Evolutionary conservation across 352 stramenopile genomes (phyloP).

Genomic region (Ochromonadaceae sp.): DNA sequence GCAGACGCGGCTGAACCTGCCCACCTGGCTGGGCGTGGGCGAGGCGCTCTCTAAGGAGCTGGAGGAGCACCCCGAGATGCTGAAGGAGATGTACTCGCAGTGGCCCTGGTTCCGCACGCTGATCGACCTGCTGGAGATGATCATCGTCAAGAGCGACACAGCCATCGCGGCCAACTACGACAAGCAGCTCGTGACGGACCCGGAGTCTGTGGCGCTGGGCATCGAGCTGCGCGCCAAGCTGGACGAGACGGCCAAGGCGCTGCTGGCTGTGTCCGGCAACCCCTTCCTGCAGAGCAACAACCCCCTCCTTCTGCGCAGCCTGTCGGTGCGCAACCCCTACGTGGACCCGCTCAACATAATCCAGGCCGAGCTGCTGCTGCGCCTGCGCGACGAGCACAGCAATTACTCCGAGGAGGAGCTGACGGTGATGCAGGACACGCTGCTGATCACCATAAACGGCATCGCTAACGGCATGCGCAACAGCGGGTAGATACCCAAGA

Average conservation of each 20-base stretch:
- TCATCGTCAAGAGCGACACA: constrained; percentile 57
- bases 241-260: constrained; percentile 35
- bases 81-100: constrained; percentile 50
- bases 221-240: constrained; percentile 42
- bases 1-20: constrained; percentile 56
- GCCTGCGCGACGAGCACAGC: constrained; percentile 35
- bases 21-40: constrained; percentile 55
- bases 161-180: constrained; percentile 59
- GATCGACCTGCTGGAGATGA: constrained; percentile 62
- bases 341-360: constrained; percentile 62
- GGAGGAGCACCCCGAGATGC: constrained; percentile 16
- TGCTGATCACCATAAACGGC: constrained; percentile 60
- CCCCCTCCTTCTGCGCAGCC: constrained; percentile 39
- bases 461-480: constrained; percentile 64
- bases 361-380: constrained; percentile 51
- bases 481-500: constrained; percentile 42
- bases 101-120: constrained; percentile 64
- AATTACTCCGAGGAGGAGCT: constrained; percentile 37
- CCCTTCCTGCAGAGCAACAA: constrained; percentile 36
- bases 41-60: constrained; percentile 36
- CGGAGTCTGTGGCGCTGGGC: constrained; percentile 42
- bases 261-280: constrained; percentile 45
- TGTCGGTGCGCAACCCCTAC: constrained; percentile 56
- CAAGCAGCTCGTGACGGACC: constrained; percentile 41
- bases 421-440: constrained; percentile 44